Percentiles rank a stretch among this genome's conserved stretches.
Conservation (phyloP, 116 monocot genomes). For the Papilionanthe hybrid region DNA sequence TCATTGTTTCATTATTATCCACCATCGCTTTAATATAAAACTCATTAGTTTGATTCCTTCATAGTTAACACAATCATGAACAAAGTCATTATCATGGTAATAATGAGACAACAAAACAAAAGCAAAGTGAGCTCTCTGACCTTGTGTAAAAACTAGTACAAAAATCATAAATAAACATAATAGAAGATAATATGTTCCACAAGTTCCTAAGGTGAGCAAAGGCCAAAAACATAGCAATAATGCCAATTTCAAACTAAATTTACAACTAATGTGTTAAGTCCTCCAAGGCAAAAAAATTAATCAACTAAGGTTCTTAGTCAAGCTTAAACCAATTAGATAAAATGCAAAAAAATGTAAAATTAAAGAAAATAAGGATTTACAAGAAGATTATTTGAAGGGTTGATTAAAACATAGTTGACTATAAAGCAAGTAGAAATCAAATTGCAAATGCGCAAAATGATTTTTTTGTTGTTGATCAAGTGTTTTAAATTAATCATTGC, state of each 20-base stretch:
- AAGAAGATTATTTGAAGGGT: not conserved
- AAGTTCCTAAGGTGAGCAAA: not conserved
- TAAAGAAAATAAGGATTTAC: not conserved
- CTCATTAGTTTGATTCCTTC: not conserved
- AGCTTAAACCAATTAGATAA: not conserved
- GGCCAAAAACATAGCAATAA: not conserved
- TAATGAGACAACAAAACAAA: not conserved
- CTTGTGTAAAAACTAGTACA: not conserved
- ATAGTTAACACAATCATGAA: not conserved
- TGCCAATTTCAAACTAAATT: not conserved
- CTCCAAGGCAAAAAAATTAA: not conserved
- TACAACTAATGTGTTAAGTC: not conserved
- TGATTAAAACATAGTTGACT: not conserved
- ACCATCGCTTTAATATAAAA: not conserved
- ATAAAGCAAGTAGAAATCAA: not conserved
- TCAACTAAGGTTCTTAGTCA: not conserved
- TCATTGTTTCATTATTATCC: not conserved
- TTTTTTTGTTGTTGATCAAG: not conserved
- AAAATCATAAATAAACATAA: not conserved
- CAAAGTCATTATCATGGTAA: not conserved
- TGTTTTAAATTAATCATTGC: not conserved
- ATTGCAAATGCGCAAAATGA: not conserved
- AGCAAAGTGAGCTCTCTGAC: not conserved
- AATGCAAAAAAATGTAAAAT: not conserved
- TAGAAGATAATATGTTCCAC: not conserved